These are phyloP conservation scores for Ceratocystis ficicola DNA, from an alignment of 2,329 filamentous ascomycete species.

Conservation along the genomic window DNA sequence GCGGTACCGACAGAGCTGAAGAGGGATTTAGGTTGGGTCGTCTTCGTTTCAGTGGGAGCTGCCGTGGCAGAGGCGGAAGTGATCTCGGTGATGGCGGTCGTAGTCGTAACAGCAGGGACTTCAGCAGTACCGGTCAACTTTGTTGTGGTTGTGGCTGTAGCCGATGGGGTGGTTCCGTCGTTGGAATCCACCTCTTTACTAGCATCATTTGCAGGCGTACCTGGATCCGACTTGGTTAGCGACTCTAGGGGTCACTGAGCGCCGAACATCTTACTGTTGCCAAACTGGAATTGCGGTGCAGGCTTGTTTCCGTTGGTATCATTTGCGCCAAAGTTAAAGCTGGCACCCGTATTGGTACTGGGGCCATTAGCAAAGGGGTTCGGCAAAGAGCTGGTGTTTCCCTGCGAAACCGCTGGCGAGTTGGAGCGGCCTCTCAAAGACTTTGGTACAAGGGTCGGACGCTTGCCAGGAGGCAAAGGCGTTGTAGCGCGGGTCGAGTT, in stretches of 20 bases:
- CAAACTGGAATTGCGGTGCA: slow-evolving; percentile 20
- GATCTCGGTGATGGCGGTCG: not conserved
- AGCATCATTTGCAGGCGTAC: slow-evolving; percentile 21
- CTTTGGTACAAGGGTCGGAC: slow-evolving; percentile 27
- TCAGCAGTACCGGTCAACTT: slow-evolving; percentile 12
- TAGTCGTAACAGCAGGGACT: not conserved
- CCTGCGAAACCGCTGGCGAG: slow-evolving; percentile 21
- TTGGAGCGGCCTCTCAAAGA: slow-evolving; percentile 22
- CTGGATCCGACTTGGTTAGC: slow-evolving; percentile 25
- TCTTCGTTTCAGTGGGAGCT: not conserved
- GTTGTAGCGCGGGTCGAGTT: slow-evolving; percentile 19
- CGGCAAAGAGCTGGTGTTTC: slow-evolving; percentile 17
- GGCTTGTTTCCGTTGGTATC: slow-evolving; percentile 19
- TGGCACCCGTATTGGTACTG: not conserved
- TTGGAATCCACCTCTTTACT: slow-evolving; percentile 16
- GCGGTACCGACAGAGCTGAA: slow-evolving; percentile 8
- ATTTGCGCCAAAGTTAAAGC: slow-evolving; percentile 20
- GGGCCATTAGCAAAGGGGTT: slow-evolving; percentile 20
- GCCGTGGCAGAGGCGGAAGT: not conserved
- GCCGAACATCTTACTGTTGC: slow-evolving; percentile 22
- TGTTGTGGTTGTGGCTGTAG: not conserved
- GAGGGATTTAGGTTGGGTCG: slow-evolving; percentile 1
- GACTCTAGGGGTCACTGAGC: slow-evolving; percentile 22
- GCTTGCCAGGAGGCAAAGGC: slow-evolving; percentile 29
- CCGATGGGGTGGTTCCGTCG: not conserved